Base-by-base conservation (phyloP, 768 basidiomycete genomes). In the Mrakia frigida region DNA sequence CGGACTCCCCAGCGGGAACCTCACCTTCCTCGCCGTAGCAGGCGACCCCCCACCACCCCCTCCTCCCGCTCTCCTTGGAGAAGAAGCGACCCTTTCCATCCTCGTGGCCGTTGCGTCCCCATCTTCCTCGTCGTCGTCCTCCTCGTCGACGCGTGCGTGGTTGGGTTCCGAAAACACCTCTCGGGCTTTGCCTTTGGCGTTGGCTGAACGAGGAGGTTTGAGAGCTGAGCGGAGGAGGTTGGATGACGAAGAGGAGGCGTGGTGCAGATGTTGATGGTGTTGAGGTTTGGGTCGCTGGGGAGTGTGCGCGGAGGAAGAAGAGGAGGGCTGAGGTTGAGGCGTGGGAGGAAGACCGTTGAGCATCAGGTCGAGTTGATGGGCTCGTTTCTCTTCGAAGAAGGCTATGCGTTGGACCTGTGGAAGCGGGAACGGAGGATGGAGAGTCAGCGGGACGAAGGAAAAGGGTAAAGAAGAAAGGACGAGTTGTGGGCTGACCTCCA, bases 361-460 rank as follows among this genome's bases (percentile, higher is more conserved):
- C 43, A 80, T 65, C 13, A 70, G 56, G 31, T 76, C 61, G 33
- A 79, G 63, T 37, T 74, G 35, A 10, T 59, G 74, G 31, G 71
- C 61, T n/a, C 89, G 87, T 80, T 88, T 90, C 81, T 92, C 91
- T 78, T 92, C 90, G 68, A 87, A 61, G 59, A 92, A 85, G 74
- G 85, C 86, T 37, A 88, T 80, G 31, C 88, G 86, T 80, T 91
- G 89, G 14, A 87, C 87, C 91, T 92, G 79, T 65, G 10, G 43
- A 14, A 70, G 56, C 77, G 53, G 21, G 65, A 50, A 4, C 28
- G 28, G 41, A 25, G 13, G n/a, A 43, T 9, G 63, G 35, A 63
- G 39, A 6, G 43, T 68, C 7, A 31, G 61, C 61, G 37, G 53
- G 60, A 74, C 11, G 43, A 21, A 73, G 70, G 69, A 18, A 41